Evolutionary conservation across 352 stramenopile genomes (phyloP).

Genomic region (Globisporangium irregulare): DNA sequence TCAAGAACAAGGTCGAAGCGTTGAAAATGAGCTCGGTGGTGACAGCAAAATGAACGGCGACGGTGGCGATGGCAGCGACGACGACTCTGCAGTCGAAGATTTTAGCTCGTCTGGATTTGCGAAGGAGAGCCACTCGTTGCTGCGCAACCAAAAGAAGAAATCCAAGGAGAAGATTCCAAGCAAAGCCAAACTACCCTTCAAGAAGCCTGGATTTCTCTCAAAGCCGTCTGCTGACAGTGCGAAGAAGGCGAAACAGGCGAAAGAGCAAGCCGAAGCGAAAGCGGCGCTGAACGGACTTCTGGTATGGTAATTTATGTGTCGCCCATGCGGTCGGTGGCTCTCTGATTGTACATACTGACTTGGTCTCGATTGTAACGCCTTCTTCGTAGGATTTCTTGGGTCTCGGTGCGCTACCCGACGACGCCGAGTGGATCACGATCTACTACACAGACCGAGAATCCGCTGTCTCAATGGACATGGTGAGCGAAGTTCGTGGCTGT

Average conservation of each 20-base stretch:
- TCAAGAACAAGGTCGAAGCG: background rate
- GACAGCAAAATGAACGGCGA: background rate
- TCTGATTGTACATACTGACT: background rate
- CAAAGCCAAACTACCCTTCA: constrained; percentile 19
- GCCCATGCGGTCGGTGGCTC: background rate
- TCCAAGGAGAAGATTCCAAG: constrained; percentile 11
- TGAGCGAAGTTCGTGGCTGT: background rate
- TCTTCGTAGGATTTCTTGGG: constrained; percentile 57
- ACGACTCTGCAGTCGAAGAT: constrained; percentile 20
- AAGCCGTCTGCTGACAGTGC: constrained; percentile 22
- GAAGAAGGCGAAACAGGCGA: constrained; percentile 35
- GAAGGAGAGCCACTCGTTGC: constrained; percentile 42
- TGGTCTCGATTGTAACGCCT: background rate
- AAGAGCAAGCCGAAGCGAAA: constrained; percentile 54
- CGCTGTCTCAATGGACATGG: constrained; percentile 62
- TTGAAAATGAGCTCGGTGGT: background rate
- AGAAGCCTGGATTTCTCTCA: constrained; percentile 22
- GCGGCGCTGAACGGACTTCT: constrained; percentile 57
- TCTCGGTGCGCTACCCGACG: constrained; percentile 67
- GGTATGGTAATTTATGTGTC: constrained; percentile 19
- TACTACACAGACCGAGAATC: constrained; percentile 75
- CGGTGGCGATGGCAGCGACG: background rate
- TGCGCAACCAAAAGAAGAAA: constrained; percentile 26
- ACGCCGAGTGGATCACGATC: constrained; percentile 74
- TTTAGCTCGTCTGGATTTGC: constrained; percentile 9